These are phyloP conservation scores for Tulasnella sp. DNA, from an alignment of 768 basidiomycete genomes.

Conservation along the genomic window DNA sequence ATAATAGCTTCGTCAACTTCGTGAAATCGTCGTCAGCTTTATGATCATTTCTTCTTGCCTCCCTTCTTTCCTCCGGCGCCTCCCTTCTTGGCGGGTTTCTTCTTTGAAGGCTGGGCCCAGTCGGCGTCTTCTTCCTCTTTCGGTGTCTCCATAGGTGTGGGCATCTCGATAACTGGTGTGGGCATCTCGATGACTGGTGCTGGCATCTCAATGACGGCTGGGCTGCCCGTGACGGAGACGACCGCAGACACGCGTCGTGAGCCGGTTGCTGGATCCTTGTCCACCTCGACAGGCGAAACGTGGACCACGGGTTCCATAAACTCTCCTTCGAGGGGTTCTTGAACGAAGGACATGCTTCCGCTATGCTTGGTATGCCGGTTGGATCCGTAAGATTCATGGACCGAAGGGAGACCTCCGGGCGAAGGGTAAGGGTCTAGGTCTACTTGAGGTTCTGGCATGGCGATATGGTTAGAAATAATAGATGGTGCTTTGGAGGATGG, in stretches of 20 bases:
- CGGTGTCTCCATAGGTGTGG: not conserved
- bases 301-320: not conserved
- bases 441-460: not conserved
- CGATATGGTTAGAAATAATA: constrained; percentile 9
- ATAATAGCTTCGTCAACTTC: constrained; percentile 6
- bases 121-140: not conserved
- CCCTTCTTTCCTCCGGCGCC: not conserved
- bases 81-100: not conserved
- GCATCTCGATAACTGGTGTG: not conserved
- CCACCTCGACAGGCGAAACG: constrained; percentile 10
- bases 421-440: not conserved
- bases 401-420: constrained; percentile 8
- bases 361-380: constrained; percentile 1
- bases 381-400: not conserved
- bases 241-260: not conserved
- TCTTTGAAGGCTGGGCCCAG: not conserved
- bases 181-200: not conserved
- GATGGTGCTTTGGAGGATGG: not conserved
- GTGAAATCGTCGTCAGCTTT: not conserved
- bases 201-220: not conserved
- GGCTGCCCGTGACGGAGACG: not conserved
- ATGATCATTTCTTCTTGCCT: not conserved
- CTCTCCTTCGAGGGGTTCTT: constrained; percentile 5
- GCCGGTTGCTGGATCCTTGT: constrained; percentile 11
- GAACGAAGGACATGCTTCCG: not conserved